These are phyloP conservation scores for Botryosphaeria dothidea DNA, from an alignment of 2,329 filamentous ascomycete species.

Conservation along the genomic window DNA sequence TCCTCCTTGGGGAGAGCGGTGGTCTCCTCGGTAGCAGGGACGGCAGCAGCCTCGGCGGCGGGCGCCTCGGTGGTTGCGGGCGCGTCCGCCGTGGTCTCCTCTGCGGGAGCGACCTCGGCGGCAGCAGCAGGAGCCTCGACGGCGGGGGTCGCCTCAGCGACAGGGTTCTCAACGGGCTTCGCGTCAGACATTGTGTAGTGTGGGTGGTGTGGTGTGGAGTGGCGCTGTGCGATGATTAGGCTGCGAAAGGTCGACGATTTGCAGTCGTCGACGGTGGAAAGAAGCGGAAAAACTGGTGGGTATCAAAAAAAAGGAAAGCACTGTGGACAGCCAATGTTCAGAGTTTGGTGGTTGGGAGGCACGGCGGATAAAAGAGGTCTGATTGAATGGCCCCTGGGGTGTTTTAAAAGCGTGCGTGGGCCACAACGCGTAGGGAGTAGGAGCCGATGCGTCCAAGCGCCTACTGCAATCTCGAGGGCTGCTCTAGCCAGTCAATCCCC, in stretches of 20 bases:
- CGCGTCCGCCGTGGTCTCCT: constrained; percentile 44
- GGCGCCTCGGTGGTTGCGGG: constrained; percentile 31
- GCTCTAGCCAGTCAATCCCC: no score
- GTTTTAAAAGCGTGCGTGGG: no score
- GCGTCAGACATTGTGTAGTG: constrained; percentile 17
- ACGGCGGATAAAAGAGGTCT: no score
- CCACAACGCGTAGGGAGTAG: no score
- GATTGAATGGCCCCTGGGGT: no score
- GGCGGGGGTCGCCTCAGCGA: constrained; percentile 40
- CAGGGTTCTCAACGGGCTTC: constrained; percentile 17
- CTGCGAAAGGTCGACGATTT: constrained; percentile 4
- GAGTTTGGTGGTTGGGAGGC: no score
- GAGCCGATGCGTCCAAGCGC: no score
- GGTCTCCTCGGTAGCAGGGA: constrained; percentile 40
- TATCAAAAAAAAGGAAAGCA: no score
- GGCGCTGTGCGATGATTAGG: not conserved
- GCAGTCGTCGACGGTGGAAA: constrained; percentile 5
- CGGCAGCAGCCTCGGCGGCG: constrained; percentile 23
- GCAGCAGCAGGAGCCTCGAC: constrained; percentile 34
- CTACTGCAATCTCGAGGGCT: no score
- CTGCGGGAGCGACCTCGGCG: constrained; percentile 32
- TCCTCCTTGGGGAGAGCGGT: constrained; percentile 29
- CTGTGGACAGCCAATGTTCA: no score
- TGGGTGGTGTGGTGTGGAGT: not conserved
- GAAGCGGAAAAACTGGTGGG: constrained; percentile 13